A percentile compares a stretch with the other conserved stretches of the same genome.
phyloP scores from a whole-genome alignment of 495 filamentous ascomycete species.

The Xylaria acuta region DNA sequence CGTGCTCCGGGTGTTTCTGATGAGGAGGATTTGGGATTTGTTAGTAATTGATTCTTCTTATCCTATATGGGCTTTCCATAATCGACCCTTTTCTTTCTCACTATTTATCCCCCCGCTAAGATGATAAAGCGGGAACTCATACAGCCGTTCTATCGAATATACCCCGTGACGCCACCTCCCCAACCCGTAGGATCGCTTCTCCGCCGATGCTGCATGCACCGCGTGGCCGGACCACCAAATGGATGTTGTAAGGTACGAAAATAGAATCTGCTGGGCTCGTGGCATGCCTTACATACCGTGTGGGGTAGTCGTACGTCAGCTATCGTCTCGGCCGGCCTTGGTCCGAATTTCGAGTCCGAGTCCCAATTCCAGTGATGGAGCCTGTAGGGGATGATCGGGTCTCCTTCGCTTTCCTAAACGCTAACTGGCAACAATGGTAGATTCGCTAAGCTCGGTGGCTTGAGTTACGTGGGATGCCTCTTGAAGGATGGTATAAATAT shows the following conservation, averaged over 20 bases:
- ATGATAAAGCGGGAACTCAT: slow-evolving; percentile 16
- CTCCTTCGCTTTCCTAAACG: not conserved
- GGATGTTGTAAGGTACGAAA: not conserved
- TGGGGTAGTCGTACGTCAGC: not conserved
- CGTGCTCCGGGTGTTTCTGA: slow-evolving; percentile 28
- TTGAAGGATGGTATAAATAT: not conserved
- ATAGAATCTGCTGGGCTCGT: not conserved
- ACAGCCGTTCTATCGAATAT: slow-evolving; percentile 29
- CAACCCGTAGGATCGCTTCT: not conserved
- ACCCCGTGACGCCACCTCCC: slow-evolving; percentile 21
- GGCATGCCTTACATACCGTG: not conserved
- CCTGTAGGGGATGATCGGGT: not conserved
- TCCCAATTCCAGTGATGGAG: not conserved
- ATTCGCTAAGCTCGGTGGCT: not conserved
- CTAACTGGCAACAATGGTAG: not conserved
- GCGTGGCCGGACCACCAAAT: not conserved
- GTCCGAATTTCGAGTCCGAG: not conserved
- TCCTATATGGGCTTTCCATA: not conserved
- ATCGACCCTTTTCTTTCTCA: not conserved
- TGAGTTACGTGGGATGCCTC: not conserved
- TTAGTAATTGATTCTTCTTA: not conserved
- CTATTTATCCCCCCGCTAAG: not conserved
- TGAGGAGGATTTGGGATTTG: not conserved
- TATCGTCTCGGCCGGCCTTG: not conserved
- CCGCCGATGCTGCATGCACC: not conserved